phyloP scores from a whole-genome alignment of 2,329 filamentous ascomycete genomes.

The Pseudovirgaria hyperparasitica region DNA sequence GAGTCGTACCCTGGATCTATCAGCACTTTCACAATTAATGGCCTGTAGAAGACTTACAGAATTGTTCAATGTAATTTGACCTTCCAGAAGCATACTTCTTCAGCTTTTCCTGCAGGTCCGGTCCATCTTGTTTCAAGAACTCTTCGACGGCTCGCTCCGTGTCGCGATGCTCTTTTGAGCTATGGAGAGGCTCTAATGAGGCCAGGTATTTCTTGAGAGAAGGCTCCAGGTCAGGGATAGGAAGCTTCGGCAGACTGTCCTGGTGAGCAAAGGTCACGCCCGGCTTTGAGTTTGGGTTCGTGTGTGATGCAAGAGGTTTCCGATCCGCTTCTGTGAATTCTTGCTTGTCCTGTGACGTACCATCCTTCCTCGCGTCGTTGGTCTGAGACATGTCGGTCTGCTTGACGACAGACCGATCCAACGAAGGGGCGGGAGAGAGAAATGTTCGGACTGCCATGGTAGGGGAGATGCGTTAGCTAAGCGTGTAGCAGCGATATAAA shows the following conservation, averaged over 20 bases:
- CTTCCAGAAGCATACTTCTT: slow-evolving; percentile 83
- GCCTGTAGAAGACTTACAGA: slow-evolving; percentile 53
- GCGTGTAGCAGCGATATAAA: slow-evolving; percentile 64
- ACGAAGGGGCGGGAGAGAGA: slow-evolving; percentile 55
- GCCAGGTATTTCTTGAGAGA: slow-evolving; percentile 71
- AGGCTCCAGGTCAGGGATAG: slow-evolving; percentile 74
- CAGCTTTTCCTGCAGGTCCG: slow-evolving; percentile 73
- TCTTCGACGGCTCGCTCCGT: slow-evolving; percentile 69
- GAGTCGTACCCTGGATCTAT: slow-evolving; percentile 80
- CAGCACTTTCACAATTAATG: background rate
- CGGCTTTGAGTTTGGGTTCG: slow-evolving; percentile 44
- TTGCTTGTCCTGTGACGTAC: slow-evolving; percentile 42
- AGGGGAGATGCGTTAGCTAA: slow-evolving; percentile 42
- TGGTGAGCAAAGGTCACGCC: slow-evolving; percentile 84
- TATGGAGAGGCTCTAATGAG: slow-evolving; percentile 70
- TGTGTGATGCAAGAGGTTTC: slow-evolving; percentile 34
- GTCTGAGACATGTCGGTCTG: slow-evolving; percentile 25
- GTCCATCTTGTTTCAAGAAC: slow-evolving; percentile 70
- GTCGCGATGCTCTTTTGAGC: slow-evolving; percentile 67
- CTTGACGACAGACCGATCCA: slow-evolving; percentile 32
- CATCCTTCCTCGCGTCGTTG: slow-evolving; percentile 29
- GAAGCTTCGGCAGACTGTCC: slow-evolving; percentile 78
- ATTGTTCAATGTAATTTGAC: slow-evolving; percentile 96
- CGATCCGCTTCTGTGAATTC: slow-evolving; percentile 33
- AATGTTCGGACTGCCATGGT: slow-evolving; percentile 58